Conservation (phyloP, 495 filamentous ascomycete species). For the Talaromyces trachyspermus region DNA sequence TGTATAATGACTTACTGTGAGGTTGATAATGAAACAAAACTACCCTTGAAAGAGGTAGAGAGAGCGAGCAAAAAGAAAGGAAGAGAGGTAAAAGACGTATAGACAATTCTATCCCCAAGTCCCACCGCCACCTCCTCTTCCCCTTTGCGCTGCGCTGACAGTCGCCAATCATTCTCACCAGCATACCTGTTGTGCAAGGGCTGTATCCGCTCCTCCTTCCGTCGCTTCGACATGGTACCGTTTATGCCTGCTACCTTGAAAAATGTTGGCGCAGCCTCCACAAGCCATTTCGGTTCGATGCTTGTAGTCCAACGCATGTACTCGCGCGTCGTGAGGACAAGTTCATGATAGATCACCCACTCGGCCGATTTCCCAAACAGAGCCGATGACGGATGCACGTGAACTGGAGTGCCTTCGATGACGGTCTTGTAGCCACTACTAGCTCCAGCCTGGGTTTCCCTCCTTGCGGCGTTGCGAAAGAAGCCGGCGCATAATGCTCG, state of each 20-base stretch:
- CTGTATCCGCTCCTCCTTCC: conserved; percentile 90
- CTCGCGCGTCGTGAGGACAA: conserved; percentile 93
- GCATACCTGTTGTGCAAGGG: conserved; percentile 88
- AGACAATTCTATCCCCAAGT: conserved; percentile 95
- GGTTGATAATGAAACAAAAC: no score
- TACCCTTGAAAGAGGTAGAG: no score
- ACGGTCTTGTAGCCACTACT: conserved; percentile 97
- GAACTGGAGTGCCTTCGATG: conserved; percentile 89
- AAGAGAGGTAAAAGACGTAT: no score
- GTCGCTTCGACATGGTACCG: conserved; percentile 73
- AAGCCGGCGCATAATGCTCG: conserved; percentile 88
- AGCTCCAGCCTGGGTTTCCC: conserved; percentile 92
- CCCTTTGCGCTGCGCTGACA: conserved; percentile 84
- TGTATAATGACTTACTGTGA: no score
- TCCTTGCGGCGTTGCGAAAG: conserved; percentile 91
- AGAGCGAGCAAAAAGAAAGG: no score
- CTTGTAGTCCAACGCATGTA: conserved; percentile 92
- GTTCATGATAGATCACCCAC: conserved; percentile 84
- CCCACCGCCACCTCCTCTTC: conserved; percentile 82
- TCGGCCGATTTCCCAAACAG: conserved; percentile 93
- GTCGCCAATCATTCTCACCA: conserved; percentile 88
- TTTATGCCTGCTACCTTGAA: conserved; percentile 95
- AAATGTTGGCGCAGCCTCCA: conserved; percentile 92
- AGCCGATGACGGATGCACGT: conserved; percentile 84
- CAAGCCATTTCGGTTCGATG: conserved; percentile 87